Conservation (phyloP, 176 grass and related monocot genomes). For the Areca catechu region DNA sequence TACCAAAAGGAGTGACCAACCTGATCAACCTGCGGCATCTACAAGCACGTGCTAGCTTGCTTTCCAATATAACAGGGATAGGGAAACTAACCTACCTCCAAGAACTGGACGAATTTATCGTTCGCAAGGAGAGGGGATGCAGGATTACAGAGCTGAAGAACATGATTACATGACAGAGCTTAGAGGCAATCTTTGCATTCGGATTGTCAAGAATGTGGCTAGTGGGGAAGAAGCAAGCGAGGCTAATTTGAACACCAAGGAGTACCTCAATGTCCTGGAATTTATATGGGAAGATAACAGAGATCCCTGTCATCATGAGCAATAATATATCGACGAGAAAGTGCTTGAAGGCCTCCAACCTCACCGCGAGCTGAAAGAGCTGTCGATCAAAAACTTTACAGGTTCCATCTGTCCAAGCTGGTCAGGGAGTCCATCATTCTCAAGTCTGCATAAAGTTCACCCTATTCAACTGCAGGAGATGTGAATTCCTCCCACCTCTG, state of each 20-base stretch:
- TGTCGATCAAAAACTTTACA: conserved; percentile 45
- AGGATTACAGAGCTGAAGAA: conserved; percentile 45
- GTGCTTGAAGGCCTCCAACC: conserved; percentile 58
- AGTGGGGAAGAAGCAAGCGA: conserved; percentile 29
- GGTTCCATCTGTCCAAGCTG: conserved; percentile 35
- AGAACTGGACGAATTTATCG: conserved; percentile 53
- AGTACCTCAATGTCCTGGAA: conserved; percentile 31
- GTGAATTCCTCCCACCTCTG: conserved; percentile 32
- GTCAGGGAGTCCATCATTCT: conserved; percentile 34
- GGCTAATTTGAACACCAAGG: conserved; percentile 42
- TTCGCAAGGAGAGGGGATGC: conserved; percentile 24
- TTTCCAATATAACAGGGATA: conserved; percentile 33
- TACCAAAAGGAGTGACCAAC: conserved; percentile 43
- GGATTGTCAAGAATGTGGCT: conserved; percentile 40
- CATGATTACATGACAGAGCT: conserved; percentile 54
- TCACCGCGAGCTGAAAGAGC: conserved; percentile 36
- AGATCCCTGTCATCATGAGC: conserved; percentile 5
- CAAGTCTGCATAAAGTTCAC: conserved; percentile 36
- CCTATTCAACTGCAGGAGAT: conserved; percentile 43
- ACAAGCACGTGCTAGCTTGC: conserved; percentile 20
- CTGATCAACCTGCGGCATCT: conserved; percentile 53
- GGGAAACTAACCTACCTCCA: conserved; percentile 53
- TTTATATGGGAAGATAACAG: conserved; percentile 40
- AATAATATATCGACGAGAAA: conserved; percentile 17
- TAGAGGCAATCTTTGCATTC: conserved; percentile 46